These are phyloP conservation scores for Oropetium thomaeum DNA, from an alignment of 176 grass and related monocot species.

Conservation along the genomic window DNA sequence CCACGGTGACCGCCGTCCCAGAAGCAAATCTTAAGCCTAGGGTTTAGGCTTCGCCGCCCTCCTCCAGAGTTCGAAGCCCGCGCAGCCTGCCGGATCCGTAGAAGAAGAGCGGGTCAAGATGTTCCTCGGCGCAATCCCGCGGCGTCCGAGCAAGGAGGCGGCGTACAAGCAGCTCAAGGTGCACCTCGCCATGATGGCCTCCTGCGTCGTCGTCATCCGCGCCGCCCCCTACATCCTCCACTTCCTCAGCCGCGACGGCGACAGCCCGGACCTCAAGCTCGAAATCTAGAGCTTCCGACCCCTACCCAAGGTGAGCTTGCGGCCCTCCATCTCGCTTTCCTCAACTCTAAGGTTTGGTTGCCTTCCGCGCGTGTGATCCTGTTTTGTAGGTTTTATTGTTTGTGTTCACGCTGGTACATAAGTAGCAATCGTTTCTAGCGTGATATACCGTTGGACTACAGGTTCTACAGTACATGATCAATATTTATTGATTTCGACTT, in stretches of 20 bases:
- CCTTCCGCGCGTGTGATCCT: neutral
- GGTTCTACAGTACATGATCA: neutral
- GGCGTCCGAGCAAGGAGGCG: constrained; percentile 62
- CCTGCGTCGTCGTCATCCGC: constrained; percentile 55
- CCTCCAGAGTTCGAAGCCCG: constrained; percentile 17
- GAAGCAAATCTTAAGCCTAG: constrained; percentile 6
- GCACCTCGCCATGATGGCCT: constrained; percentile 46
- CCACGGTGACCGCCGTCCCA: too few species aligned
- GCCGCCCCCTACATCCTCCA: constrained; percentile 69
- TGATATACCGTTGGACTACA: neutral
- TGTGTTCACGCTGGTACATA: neutral
- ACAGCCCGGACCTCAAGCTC: constrained; percentile 46
- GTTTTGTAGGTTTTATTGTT: neutral
- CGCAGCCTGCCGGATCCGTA: constrained; percentile 9
- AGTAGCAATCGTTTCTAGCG: neutral
- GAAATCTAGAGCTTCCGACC: constrained; percentile 26
- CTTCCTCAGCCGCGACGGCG: constrained; percentile 48
- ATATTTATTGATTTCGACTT: neutral
- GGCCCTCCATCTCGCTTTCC: neutral
- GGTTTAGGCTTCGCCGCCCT: constrained; percentile 41
- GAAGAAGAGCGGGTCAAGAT: constrained; percentile 20
- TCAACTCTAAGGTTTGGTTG: neutral
- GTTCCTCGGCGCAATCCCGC: constrained; percentile 41
- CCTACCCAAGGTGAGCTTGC: constrained; percentile 1
- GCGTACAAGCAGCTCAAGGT: constrained; percentile 64